A percentile compares a stretch with the other conserved stretches of the same genome.
Conservation (phyloP, 139 green algal genomes). For the Chlorella sorokiniana region DNA sequence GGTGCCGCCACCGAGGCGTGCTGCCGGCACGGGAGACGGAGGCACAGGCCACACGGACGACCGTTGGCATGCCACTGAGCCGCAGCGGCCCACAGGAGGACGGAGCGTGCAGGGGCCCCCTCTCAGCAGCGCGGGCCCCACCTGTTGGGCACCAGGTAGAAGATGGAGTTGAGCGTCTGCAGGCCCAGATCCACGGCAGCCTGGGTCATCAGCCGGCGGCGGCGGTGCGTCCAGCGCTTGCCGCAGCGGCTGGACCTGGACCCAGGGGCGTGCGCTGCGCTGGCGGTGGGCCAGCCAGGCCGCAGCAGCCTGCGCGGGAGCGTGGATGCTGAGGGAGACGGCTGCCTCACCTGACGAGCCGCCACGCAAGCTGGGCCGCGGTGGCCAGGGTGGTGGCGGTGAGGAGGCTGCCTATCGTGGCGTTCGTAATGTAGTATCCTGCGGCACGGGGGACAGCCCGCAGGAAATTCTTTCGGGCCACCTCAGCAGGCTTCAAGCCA, state of each 20-base stretch:
- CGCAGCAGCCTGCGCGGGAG: no score
- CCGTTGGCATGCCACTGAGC: no score
- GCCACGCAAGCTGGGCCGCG: neutral
- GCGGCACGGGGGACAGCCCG: neutral
- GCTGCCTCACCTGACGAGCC: neutral
- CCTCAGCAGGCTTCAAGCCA: no score
- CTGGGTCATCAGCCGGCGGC: neutral
- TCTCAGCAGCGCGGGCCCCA: neutral
- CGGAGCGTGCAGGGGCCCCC: no score
- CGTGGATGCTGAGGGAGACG: neutral
- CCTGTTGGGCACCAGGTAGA: conserved; percentile 37
- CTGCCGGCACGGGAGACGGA: no score
- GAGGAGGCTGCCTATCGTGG: neutral
- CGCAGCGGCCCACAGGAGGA: no score
- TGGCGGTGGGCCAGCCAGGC: no score
- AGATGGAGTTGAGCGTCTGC: conserved; percentile 2
- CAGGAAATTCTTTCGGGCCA: no score
- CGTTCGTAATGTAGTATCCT: neutral
- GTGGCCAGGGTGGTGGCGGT: neutral
- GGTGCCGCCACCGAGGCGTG: no score
- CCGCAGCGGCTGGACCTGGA: neutral
- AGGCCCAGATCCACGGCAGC: conserved; percentile 7
- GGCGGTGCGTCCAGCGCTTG: conserved; percentile 32
- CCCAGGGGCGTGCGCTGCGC: neutral
- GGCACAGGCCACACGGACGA: no score